Conservation (phyloP, 352 stramenopile genomes). For the Aphanomyces cochlioides region DNA sequence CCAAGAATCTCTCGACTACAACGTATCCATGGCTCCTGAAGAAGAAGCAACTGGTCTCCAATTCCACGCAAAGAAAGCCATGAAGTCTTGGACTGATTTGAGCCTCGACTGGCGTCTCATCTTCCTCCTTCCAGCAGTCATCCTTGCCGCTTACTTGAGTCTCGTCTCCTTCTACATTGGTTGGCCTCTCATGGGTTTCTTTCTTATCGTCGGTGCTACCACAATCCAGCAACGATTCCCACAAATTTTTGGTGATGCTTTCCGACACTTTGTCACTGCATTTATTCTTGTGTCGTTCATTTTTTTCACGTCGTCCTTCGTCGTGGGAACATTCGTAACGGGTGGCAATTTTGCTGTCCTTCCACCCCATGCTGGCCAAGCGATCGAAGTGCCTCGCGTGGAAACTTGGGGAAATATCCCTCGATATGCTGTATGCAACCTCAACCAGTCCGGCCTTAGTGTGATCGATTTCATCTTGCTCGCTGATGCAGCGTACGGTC, state of each 20-base stretch:
- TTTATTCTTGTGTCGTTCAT: conserved; percentile 83
- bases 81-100: conserved; percentile 55
- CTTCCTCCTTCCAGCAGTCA: conserved; percentile 52
- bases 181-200: conserved; percentile 71
- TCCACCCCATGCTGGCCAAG: conserved; percentile 47
- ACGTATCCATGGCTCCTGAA: neutral
- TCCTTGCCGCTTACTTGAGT: conserved; percentile 56
- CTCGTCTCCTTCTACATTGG: conserved; percentile 59
- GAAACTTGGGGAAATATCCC: conserved; percentile 54
- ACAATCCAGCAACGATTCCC: conserved; percentile 69
- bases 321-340: conserved; percentile 82
- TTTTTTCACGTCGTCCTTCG: conserved; percentile 85
- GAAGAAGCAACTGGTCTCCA: neutral
- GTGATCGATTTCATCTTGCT: conserved; percentile 86
- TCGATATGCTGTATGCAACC: conserved; percentile 73
- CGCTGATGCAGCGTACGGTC: conserved; percentile 73
- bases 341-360: conserved; percentile 78
- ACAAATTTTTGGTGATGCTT: conserved; percentile 79
- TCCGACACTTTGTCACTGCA: conserved; percentile 81
- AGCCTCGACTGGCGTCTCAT: conserved; percentile 44
- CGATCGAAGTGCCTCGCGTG: conserved; percentile 45
- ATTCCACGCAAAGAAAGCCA: neutral
- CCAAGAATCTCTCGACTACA: neutral
- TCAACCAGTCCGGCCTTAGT: conserved; percentile 55
- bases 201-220: conserved; percentile 57